Conservation (phyloP, 805 yeast species). For the Myxozyma vanderwaltii region DNA sequence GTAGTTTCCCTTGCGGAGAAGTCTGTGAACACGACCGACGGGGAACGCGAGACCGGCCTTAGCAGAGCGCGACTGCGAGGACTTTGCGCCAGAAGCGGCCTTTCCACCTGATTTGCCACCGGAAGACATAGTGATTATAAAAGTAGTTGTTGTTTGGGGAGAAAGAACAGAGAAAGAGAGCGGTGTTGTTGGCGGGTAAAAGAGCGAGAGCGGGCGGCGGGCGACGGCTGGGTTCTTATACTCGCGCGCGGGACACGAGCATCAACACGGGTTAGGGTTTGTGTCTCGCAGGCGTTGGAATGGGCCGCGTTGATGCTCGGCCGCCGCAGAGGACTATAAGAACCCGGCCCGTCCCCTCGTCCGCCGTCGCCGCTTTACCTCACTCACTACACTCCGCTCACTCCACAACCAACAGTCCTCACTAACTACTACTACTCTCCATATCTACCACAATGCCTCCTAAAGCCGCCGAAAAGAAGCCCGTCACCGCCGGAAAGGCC, state of each 20-base stretch:
- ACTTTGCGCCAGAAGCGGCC: conserved; percentile 93
- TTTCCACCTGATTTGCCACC: conserved; percentile 72
- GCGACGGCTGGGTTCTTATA: conserved; percentile 30
- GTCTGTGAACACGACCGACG: conserved; percentile 98
- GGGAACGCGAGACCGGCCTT: conserved; percentile 99
- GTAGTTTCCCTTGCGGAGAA: conserved; percentile 94
- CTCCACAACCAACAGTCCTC: not conserved
- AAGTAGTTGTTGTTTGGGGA: conserved; percentile 4
- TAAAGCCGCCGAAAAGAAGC: conserved; percentile 63
- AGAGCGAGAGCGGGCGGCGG: conserved; percentile 17
- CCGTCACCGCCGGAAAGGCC: conserved; percentile 51
- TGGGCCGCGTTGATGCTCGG: conserved; percentile 27
- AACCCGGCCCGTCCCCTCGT: conserved; percentile 22
- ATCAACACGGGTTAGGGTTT: conserved; percentile 18
- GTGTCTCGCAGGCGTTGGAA: not conserved
- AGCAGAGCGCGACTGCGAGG: conserved; percentile 96
- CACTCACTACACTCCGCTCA: conserved; percentile 1
- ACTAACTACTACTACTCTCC: not conserved
- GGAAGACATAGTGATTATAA: conserved; percentile 45
- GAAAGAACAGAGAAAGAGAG: not conserved
- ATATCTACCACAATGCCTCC: conserved; percentile 45
- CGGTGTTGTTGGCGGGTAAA: not conserved
- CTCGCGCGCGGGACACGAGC: conserved; percentile 14
- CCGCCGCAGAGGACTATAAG: conserved; percentile 22
- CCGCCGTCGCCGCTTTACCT: conserved; percentile 10